These are phyloP conservation scores for Melanomma pulvis-pyrius DNA, from an alignment of 495 filamentous ascomycete species.

Conservation along the genomic window DNA sequence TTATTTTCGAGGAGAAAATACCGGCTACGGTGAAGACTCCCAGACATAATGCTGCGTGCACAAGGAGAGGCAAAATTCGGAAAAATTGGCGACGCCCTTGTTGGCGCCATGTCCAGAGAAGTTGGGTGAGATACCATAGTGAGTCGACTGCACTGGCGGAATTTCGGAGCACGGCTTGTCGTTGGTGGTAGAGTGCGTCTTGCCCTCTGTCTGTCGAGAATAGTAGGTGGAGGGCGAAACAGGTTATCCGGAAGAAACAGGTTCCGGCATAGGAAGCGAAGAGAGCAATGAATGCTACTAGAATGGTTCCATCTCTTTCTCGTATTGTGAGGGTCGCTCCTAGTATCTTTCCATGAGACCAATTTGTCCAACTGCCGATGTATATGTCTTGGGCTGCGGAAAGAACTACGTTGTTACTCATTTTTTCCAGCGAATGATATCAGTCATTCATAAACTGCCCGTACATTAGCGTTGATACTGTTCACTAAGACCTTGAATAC, in stretches of 20 bases:
- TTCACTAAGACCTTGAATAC: too few species aligned
- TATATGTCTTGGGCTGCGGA: neutral
- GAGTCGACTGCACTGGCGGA: constrained; percentile 1
- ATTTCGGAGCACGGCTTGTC: constrained; percentile 16
- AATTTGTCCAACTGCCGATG: constrained; percentile 3
- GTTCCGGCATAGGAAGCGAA: constrained; percentile 5
- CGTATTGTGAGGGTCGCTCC: constrained; percentile 14
- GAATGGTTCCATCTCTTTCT: constrained; percentile 5
- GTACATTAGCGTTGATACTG: too few species aligned
- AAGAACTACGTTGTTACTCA: neutral
- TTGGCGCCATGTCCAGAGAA: constrained; percentile 5
- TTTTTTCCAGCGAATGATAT: neutral
- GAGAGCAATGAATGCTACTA: constrained; percentile 20
- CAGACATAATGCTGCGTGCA: constrained; percentile 39
- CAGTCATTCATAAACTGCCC: too few species aligned
- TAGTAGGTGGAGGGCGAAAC: constrained; percentile 3
- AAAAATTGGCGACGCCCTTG: constrained; percentile 28
- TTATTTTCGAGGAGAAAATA: constrained; percentile 5
- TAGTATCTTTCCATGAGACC: constrained; percentile 8
- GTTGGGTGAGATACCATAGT: neutral
- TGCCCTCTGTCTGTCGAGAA: neutral
- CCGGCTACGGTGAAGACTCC: constrained; percentile 1
- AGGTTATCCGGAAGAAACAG: constrained; percentile 9
- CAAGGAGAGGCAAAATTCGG: constrained; percentile 38
- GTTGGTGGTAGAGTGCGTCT: constrained; percentile 20